Evolutionary conservation across 164 flowering plant species (phyloP).

Genomic region (Echeveria elegans): DNA sequence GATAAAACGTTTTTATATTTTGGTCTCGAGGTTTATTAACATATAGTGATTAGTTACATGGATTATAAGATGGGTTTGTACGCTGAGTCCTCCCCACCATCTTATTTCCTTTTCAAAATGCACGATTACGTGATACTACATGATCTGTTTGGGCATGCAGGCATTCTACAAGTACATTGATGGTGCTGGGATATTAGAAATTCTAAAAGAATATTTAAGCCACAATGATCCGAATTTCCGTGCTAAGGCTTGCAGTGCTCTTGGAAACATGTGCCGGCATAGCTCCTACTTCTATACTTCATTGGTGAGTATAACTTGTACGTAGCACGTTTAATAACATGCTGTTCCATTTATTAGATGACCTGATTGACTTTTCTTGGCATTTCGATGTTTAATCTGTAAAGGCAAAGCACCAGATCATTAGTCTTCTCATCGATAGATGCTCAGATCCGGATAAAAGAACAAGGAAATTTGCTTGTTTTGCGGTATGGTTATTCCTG

Average conservation of each 20-base stretch:
- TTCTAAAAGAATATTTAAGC: constrained; percentile 49
- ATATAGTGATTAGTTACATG: not conserved
- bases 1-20: not conserved
- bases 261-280: constrained; percentile 99
- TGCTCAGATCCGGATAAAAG: constrained; percentile 90
- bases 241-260: constrained; percentile 87
- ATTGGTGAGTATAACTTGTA: constrained; percentile 37
- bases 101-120: too few relatives aligned
- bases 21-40: not conserved
- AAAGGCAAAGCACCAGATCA: not conserved
- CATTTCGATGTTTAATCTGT: too few relatives aligned
- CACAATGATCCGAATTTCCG: constrained; percentile 85
- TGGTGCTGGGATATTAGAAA: constrained; percentile 52
- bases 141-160: constrained; percentile 29
- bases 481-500: constrained; percentile 60
- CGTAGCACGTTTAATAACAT: too few relatives aligned
- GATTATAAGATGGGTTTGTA: not conserved
- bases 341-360: too few relatives aligned
- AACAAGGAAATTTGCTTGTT: constrained; percentile 89
- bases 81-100: not conserved
- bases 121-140: not conserved
- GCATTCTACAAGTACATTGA: constrained; percentile 66
- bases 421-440: constrained; percentile 41
- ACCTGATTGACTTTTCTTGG: too few relatives aligned
- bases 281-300: constrained; percentile 65